Conservation (phyloP, 495 filamentous ascomycete genomes). For the Xylaria venustula region DNA sequence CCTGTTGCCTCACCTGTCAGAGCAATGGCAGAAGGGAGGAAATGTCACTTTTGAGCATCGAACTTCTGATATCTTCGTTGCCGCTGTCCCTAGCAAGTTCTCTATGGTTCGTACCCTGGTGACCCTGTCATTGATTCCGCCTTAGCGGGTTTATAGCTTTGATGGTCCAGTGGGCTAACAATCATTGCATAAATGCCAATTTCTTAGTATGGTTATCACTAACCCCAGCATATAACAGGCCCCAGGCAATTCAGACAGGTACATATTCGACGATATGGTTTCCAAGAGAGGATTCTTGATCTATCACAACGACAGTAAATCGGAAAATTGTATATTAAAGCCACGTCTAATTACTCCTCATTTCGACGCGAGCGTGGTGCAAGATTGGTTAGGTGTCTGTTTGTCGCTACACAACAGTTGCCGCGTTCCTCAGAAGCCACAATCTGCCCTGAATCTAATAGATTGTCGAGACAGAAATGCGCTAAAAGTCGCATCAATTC, state of each 20-base stretch:
- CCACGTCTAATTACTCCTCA: not conserved
- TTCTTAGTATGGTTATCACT: no score
- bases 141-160: no score
- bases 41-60: not conserved
- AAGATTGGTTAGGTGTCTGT: not conserved
- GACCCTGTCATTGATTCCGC: no score
- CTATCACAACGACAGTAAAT: not conserved
- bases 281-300: not conserved
- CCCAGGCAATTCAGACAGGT: not conserved
- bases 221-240: no score
- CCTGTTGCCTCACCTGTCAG: not conserved
- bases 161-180: no score
- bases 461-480: not conserved
- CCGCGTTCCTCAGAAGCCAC: not conserved
- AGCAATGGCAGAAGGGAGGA: not conserved
- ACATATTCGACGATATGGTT: not conserved
- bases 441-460: not conserved
- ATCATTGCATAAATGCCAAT: no score
- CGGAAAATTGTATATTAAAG: not conserved
- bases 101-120: no score
- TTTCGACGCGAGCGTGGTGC: not conserved
- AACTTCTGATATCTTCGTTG: constrained; percentile 2
- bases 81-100: not conserved
- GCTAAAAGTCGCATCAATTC: not conserved
- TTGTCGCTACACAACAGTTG: not conserved